Evolutionary conservation across 805 yeast genomes (phyloP).

Genomic region (Pichia heedii): DNA sequence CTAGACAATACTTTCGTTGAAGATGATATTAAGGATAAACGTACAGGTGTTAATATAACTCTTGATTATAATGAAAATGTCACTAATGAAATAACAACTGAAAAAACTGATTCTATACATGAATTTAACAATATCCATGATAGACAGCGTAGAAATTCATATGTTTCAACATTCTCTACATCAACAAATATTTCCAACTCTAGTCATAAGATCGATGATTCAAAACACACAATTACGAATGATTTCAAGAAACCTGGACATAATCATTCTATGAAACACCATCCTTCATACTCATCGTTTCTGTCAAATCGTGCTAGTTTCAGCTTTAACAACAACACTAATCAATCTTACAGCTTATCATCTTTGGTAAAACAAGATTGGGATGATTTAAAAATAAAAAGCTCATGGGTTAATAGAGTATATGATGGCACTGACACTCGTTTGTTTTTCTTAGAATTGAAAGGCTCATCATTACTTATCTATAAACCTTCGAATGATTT

Average conservation of each 20-base stretch:
- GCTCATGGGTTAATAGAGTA: slow-evolving; percentile 54
- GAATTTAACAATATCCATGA: background rate
- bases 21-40: background rate
- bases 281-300: background rate
- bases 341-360: background rate
- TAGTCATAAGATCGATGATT: background rate
- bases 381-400: slow-evolving; percentile 34
- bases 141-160: background rate
- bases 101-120: no score
- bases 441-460: slow-evolving; percentile 55
- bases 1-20: background rate
- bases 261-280: background rate
- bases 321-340: background rate
- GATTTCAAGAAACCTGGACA: no score
- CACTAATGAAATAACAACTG: no score
- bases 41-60: no score
- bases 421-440: slow-evolving; percentile 26
- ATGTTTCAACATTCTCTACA: background rate
- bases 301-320: background rate
- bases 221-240: no score
- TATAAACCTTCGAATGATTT: slow-evolving; percentile 49
- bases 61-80: background rate
- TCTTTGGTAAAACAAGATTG: slow-evolving; percentile 24
- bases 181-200: background rate
- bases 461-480: slow-evolving; percentile 56